Conservation (phyloP, 2,329 filamentous ascomycete genomes). For the Phialophora verrucosa region DNA sequence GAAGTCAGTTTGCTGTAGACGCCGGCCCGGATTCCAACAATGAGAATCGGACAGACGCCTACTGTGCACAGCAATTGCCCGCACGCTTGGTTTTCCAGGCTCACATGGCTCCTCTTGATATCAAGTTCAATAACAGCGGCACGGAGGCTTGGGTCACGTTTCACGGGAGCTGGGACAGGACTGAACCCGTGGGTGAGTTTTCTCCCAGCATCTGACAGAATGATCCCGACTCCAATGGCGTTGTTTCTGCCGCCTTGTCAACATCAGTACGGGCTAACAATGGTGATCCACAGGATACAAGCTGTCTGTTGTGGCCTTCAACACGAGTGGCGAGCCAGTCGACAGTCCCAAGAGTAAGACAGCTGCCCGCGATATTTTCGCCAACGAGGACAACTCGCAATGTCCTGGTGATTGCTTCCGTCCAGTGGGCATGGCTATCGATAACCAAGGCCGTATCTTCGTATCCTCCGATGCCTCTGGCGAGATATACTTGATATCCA, state of each 20-base stretch:
- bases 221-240: not conserved
- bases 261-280: not conserved
- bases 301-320: conserved; percentile 54
- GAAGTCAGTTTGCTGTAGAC: conserved; percentile 57
- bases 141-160: conserved; percentile 69
- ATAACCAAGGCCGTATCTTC: conserved; percentile 44
- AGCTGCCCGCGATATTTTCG: conserved; percentile 42
- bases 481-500: conserved; percentile 41
- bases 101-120: conserved; percentile 73
- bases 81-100: conserved; percentile 65
- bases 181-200: not conserved
- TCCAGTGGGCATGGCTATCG: conserved; percentile 45
- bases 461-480: conserved; percentile 44
- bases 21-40: conserved; percentile 49
- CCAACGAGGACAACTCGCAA: conserved; percentile 41
- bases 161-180: conserved; percentile 71
- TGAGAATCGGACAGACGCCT: conserved; percentile 52
- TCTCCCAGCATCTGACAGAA: not conserved
- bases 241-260: not conserved
- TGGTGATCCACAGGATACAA: conserved; percentile 50
- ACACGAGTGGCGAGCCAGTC: conserved; percentile 52
- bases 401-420: conserved; percentile 45
- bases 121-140: conserved; percentile 67
- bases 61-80: conserved; percentile 51
- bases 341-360: conserved; percentile 46